phyloP scores from a whole-genome alignment of 257 asterid genomes.

The Solanum paucissectum region DNA sequence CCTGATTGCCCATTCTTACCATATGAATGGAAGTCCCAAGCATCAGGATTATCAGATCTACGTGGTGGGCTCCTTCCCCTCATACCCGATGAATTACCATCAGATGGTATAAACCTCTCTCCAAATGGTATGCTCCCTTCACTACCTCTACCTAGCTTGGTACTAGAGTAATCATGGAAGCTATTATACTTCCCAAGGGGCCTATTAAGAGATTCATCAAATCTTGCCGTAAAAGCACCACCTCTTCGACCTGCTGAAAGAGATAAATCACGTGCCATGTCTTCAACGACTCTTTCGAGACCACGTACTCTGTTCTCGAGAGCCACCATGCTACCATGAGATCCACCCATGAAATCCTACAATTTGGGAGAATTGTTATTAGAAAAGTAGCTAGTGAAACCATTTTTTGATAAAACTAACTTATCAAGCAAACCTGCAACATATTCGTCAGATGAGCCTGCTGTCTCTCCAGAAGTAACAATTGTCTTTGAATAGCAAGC shows the following conservation, averaged over 20 bases:
- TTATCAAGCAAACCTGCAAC: conserved; percentile 59
- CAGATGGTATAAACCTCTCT: conserved; percentile 57
- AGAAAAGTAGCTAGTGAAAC: conserved; percentile 9
- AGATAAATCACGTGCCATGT: conserved; percentile 92
- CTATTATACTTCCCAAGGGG: conserved; percentile 61
- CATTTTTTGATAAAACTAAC: background rate
- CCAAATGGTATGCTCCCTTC: conserved; percentile 57
- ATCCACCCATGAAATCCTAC: conserved; percentile 98
- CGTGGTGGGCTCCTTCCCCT: conserved; percentile 60
- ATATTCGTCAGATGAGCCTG: conserved; percentile 88
- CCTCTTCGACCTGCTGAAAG: conserved; percentile 75
- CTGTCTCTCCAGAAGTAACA: conserved; percentile 81
- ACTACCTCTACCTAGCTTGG: conserved; percentile 54
- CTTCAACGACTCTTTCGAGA: conserved; percentile 95
- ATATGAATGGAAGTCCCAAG: conserved; percentile 56
- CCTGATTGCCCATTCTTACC: conserved; percentile 60
- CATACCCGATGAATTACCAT: conserved; percentile 41
- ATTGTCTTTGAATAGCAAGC: conserved; percentile 86
- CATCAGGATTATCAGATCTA: conserved; percentile 62
- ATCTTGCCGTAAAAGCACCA: conserved; percentile 36
- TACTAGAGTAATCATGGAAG: conserved; percentile 60
- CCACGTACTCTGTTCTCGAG: conserved; percentile 90
- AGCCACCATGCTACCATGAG: conserved; percentile 92
- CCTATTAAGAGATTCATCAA: conserved; percentile 65
- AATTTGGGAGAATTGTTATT: conserved; percentile 9